Conservation (phyloP, 2,329 filamentous ascomycete species). For the Helminthosporium solani region DNA sequence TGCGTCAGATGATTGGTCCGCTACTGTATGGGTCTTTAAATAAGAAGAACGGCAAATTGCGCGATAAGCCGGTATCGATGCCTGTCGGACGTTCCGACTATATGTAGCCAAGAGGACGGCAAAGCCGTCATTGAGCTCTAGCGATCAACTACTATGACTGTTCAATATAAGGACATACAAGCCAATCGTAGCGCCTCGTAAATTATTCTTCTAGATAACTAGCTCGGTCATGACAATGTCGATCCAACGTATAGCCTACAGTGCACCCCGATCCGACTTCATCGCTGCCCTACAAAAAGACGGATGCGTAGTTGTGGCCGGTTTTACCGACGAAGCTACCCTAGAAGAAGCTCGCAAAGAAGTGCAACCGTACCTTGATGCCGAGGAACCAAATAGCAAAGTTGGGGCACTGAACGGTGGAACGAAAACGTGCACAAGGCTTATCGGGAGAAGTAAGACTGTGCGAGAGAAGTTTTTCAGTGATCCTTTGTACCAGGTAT, state of each 20-base stretch:
- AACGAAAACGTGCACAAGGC: conserved; percentile 39
- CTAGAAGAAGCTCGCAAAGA: conserved; percentile 29
- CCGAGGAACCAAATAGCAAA: conserved; percentile 18
- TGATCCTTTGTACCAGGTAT: conserved; percentile 32
- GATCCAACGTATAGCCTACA: conserved; percentile 14
- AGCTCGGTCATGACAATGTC: no score
- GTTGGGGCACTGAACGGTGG: conserved; percentile 37
- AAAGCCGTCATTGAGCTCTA: not conserved
- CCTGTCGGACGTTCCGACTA: not conserved
- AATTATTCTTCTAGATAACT: no score
- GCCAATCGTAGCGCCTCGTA: not conserved
- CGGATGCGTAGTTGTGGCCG: conserved; percentile 37
- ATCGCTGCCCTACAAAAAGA: conserved; percentile 37
- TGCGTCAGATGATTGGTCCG: no score
- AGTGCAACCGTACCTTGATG: conserved; percentile 30
- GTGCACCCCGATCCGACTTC: conserved; percentile 19
- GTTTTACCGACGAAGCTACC: conserved; percentile 30
- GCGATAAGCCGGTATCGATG: not conserved
- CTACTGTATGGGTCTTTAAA: no score
- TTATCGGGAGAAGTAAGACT: conserved; percentile 39
- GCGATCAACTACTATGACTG: not conserved
- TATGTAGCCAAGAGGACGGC: no score
- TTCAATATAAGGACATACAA: not conserved
- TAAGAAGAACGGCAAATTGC: not conserved
- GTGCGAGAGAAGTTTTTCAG: conserved; percentile 42